phyloP scores from a whole-genome alignment of 495 filamentous ascomycete species.

The Penicillium longicatenatum region DNA sequence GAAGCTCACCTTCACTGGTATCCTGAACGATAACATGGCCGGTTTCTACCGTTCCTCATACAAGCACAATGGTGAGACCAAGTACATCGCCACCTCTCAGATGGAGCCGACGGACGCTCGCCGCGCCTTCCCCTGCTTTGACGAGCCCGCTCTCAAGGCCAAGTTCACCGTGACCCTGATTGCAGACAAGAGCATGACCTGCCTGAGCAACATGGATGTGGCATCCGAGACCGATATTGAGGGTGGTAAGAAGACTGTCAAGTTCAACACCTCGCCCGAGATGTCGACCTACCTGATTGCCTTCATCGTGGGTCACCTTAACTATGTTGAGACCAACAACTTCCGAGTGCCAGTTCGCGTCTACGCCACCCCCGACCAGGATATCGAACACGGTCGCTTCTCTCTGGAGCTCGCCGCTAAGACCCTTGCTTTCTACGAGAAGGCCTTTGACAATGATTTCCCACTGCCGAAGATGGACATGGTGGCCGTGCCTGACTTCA shows the following conservation, averaged over 20 bases:
- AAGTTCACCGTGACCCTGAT: conserved; percentile 66
- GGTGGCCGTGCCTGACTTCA: conserved; percentile 95
- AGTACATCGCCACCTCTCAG: conserved; percentile 65
- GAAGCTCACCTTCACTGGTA: conserved; percentile 61
- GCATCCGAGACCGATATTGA: conserved; percentile 57
- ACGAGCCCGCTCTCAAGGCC: conserved; percentile 70
- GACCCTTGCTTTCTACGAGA: conserved; percentile 56
- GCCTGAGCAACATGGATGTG: conserved; percentile 71
- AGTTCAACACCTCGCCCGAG: conserved; percentile 64
- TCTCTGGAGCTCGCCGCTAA: conserved; percentile 64
- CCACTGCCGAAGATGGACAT: conserved; percentile 92
- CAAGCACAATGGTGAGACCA: conserved; percentile 57
- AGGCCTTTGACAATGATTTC: conserved; percentile 56
- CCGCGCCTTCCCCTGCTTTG: conserved; percentile 69
- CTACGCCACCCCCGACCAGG: conserved; percentile 62
- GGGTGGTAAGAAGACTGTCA: conserved; percentile 61
- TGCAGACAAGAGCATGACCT: conserved; percentile 62
- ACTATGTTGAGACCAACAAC: conserved; percentile 62
- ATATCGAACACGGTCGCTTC: conserved; percentile 67
- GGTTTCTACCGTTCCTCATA: conserved; percentile 71
- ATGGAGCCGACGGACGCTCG: conserved; percentile 69
- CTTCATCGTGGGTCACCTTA: conserved; percentile 68
- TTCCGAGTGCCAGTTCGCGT: conserved; percentile 68
- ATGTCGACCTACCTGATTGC: conserved; percentile 73
- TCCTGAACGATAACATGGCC: conserved; percentile 67